Evolutionary conservation across 257 asterid species (phyloP), one percentile per base, ranked within the genome.

Genomic region (Solanum tarijense): DNA sequence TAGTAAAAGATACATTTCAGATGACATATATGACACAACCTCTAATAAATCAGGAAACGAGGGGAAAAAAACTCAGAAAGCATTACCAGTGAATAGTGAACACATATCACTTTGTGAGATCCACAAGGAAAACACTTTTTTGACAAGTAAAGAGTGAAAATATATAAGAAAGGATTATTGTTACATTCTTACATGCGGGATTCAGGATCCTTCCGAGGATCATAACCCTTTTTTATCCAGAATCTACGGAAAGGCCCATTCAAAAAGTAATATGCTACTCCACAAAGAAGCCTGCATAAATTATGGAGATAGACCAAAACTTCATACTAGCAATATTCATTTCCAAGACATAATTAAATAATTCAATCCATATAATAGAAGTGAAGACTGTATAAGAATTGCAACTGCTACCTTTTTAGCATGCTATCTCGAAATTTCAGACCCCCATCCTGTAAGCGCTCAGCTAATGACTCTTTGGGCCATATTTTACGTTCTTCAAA

Each of bases 151-250:
- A 48, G 84, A 87, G n/a, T 41, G 25, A 82, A 86, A 39, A 46
- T 83, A 69, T 48, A 73, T 35, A 20, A 62, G 86, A 60, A 72
- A 52, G 85, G 58, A 86, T 27, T 71, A 72, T 36, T 68, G 25
- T 48, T 66, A 75, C 74, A 87, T 38, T 87, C 98, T 94, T 89
- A 96, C 98, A 95, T 90, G 91, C 98, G 95, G 83, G 99, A 96
- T 90, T 96, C 98, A 11, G 98, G 96, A 90, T 97, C 99, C 89
- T 90, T 92, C 89, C 99, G 98, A 84, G 98, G 99, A 92, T 97
- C 99, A 83, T 96, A 97, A 89, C 99, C 98, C 92, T 97, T 97
- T 91, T 94, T 94, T 86, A 97, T 94, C 95, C 95, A 96, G 91
- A 97, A 94, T 89, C 98, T 93, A 88, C 91, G 92, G 90, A 92